Evolutionary conservation across 495 filamentous ascomycete genomes (phyloP).

Genomic region (Sabuloglossum arenarium): DNA sequence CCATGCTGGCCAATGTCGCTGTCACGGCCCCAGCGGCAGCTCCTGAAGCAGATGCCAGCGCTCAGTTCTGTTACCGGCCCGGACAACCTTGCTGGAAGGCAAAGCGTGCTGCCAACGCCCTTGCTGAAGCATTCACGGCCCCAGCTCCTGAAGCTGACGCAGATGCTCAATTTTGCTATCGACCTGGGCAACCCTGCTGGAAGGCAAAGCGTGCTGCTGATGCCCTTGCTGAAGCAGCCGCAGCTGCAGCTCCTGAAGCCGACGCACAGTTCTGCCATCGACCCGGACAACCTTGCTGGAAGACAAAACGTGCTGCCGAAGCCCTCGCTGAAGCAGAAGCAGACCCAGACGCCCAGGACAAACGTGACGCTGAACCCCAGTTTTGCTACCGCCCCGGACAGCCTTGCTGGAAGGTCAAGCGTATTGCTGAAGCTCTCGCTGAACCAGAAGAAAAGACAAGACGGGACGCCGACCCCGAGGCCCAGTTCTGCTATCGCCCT

Average conservation of each 20-base stretch:
- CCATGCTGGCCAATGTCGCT: constrained; percentile 19
- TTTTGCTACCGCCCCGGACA: constrained; percentile 21
- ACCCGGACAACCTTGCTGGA: constrained; percentile 9
- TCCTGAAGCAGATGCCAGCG: constrained; percentile 15
- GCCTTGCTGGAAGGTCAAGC: constrained; percentile 25
- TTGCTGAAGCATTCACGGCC: constrained; percentile 24
- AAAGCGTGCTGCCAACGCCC: constrained; percentile 29
- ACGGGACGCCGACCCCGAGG: not conserved
- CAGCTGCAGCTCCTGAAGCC: constrained; percentile 7
- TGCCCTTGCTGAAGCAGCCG: constrained; percentile 25
- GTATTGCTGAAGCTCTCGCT: constrained; percentile 22
- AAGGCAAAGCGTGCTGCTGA: constrained; percentile 18
- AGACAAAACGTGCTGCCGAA: constrained; percentile 17
- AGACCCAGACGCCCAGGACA: constrained; percentile 19
- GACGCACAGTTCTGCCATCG: constrained; percentile 19
- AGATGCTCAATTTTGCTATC: constrained; percentile 17
- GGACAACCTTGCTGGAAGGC: constrained; percentile 15
- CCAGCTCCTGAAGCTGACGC: constrained; percentile 11
- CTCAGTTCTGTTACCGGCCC: constrained; percentile 15
- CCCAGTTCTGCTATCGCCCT: constrained; percentile 16
- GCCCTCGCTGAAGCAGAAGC: constrained; percentile 10
- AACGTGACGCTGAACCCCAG: not conserved
- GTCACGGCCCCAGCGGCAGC: constrained; percentile 18
- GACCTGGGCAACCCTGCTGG: constrained; percentile 8
- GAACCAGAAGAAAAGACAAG: no score